Base-by-base conservation (phyloP, 2,329 filamentous ascomycete species). In the Botrytis fragariae region DNA sequence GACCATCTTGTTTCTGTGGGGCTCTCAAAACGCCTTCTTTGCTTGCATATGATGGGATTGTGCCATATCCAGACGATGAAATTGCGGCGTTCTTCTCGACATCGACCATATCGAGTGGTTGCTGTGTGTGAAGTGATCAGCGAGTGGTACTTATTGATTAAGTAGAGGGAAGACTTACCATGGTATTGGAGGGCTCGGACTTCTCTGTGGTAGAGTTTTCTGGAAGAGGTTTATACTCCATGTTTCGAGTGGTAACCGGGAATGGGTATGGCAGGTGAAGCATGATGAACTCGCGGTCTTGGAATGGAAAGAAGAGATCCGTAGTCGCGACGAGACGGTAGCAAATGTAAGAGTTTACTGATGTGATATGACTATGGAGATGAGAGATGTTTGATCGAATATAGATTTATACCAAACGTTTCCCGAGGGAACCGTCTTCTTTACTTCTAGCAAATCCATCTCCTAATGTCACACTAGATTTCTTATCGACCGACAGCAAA, bases 191-290 rank as follows among this genome's bases (percentile, higher is more conserved):
- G 20, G 51, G 32, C 29, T 72, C 48, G 9, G 62, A 37, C 16
- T 72, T 51, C 29, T 35, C 45, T 22, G 62, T 67, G n/a, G 35
- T 12, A 42, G 65, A 57, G 16, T 59, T 72, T 48, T 72, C 70
- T 14, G 70, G 62, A 16, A 72, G 48, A 39, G 37, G 9, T 68
- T 72, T 68, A 18, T 72, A 68, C 14, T 68, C 70, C 70, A 72
- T 72, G 9, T 48, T 68, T 35, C 37, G 12, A 32, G 39, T 29
- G 16, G 61, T 16, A 35, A n/a, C 59, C 45, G 25, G 48, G 29
- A 68, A 68, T n/a, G 65, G 65, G 18, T 57, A 68, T 57, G 65
- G 65, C 20, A 68, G 32, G 39, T 54, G 70, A 57, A 68, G 48
- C 57, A 68, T 65, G 39, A 37, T 65, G 48, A 37, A 42, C 14